Evolutionary conservation across 768 basidiomycete genomes (phyloP), one percentile per base, ranked within the genome.

Genomic region (Lactarius sanguifluus): DNA sequence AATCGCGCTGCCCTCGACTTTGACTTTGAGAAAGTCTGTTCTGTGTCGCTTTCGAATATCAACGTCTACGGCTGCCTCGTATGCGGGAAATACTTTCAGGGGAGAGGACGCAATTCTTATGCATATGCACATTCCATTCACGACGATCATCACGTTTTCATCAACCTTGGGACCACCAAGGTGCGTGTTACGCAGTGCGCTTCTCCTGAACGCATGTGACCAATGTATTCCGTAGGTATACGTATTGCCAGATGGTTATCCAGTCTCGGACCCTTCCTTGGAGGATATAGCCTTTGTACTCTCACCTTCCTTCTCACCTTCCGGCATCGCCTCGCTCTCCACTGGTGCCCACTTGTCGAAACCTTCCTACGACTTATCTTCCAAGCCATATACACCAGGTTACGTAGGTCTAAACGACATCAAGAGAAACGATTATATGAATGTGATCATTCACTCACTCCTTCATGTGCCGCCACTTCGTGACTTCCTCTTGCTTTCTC

Each of bases 1-100:
- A 94, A 97, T 76, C 85, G 97, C 68, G 86, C 84, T 57, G 82
- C 87, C 55, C 86, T 99, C 64, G 97, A 99, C 77, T 99, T 99
- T 78, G 97, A 99, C 79, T 99, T 99, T 72, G 97, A 99, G 80
- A 95, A 96, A 82, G 86, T 98, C 32, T 99, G 97, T 82, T 98
- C 96, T 10, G 93, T 98, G 60, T 97, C 94, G 41, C 82, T 94
- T 62, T 91, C 92, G 50, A 96, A 98, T 78, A 95, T 97, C 82
- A 97, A 99, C 78, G 91, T 91, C 69, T 99, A 99, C 74, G 94
- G 93, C 40, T 99, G 97, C 75, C 86, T 99, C 61, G 96, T 98
- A 18, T 96, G 94, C 75, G 97, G 97, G 63, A 98, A 97, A 80
- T 99, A 98, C 77, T 98, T 97, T 75, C 96, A 98, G 82, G 97